Conservation (phyloP, 2,329 filamentous ascomycete species). For the Chaetomium globosum region DNA sequence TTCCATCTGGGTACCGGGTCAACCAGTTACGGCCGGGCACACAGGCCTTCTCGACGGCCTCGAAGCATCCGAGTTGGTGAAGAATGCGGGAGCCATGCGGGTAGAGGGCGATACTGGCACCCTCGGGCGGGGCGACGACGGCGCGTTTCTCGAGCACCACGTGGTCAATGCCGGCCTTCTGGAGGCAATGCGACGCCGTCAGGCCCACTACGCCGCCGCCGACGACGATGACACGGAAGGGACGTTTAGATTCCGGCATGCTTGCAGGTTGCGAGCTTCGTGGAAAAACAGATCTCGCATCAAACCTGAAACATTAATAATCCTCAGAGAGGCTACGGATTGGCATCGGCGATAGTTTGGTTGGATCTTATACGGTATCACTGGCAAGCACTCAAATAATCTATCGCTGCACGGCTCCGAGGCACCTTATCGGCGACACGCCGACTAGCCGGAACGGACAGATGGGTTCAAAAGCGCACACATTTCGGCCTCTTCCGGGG, state of each 20-base stretch:
- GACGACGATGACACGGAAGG: conserved; percentile 10
- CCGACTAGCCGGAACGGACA: neutral
- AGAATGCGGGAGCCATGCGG: conserved; percentile 1
- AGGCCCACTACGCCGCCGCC: conserved; percentile 2
- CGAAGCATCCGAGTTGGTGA: neutral
- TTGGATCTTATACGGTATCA: neutral
- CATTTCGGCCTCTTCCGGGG: neutral
- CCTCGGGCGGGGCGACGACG: neutral
- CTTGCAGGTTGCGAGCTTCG: neutral
- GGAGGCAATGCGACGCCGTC: conserved; percentile 2
- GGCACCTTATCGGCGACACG: neutral
- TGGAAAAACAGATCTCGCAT: neutral
- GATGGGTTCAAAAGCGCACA: neutral
- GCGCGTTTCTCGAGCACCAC: conserved; percentile 4
- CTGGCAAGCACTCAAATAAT: no score
- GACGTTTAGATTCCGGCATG: neutral
- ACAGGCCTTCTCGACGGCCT: neutral
- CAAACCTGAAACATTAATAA: neutral
- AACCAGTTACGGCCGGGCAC: neutral
- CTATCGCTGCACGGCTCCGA: neutral
- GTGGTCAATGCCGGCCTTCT: conserved; percentile 8
- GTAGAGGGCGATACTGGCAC: neutral
- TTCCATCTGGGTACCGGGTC: neutral
- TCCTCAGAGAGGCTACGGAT: neutral
- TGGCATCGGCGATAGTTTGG: neutral